phyloP scores from a whole-genome alignment of 208 protist genomes.

The Wallacemonas sp. region DNA sequence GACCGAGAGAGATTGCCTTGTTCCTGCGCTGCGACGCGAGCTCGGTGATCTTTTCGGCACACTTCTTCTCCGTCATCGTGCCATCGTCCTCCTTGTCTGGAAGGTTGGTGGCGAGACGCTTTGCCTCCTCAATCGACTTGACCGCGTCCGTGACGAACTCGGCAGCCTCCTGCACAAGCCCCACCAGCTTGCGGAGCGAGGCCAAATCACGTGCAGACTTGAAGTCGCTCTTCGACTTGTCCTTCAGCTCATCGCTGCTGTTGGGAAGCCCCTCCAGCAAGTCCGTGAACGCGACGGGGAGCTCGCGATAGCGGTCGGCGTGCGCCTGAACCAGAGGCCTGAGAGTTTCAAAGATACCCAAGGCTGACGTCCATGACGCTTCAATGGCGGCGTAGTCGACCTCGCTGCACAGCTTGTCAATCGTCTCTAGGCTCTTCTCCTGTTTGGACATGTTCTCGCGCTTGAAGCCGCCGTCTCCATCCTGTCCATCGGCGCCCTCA shows the following conservation, averaged over 20 bases:
- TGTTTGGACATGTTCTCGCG: too few species aligned
- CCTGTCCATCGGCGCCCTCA: slow-evolving; percentile 62
- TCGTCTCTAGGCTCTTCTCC: slow-evolving; percentile 55
- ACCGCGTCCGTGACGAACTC: slow-evolving; percentile 22
- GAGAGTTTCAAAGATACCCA: slow-evolving; percentile 33
- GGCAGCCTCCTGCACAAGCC: slow-evolving; percentile 28
- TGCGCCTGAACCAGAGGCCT: slow-evolving; percentile 13
- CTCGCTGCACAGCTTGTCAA: slow-evolving; percentile 48
- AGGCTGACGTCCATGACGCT: slow-evolving; percentile 32
- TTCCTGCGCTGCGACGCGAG: slow-evolving; percentile 21
- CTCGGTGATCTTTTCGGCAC: slow-evolving; percentile 16
- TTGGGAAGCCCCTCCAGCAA: slow-evolving; percentile 3
- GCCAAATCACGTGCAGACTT: slow-evolving; percentile 41
- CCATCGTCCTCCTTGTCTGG: slow-evolving; percentile 37
- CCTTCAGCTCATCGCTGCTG: slow-evolving; percentile 20
- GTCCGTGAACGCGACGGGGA: slow-evolving; percentile 2
- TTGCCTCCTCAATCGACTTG: slow-evolving; percentile 45
- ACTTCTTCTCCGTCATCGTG: slow-evolving; percentile 33
- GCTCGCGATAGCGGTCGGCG: neutral
- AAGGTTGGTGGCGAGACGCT: slow-evolving; percentile 11
- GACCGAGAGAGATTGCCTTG: slow-evolving; percentile 18
- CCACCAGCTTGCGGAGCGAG: slow-evolving; percentile 57
- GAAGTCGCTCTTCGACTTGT: slow-evolving; percentile 48
- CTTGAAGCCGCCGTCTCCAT: slow-evolving; percentile 10
- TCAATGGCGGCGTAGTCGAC: slow-evolving; percentile 49